Evolutionary conservation across 202 grass and related monocot genomes (phyloP), one percentile per base, ranked within the genome.

Genomic region (Elaeis oleifera): DNA sequence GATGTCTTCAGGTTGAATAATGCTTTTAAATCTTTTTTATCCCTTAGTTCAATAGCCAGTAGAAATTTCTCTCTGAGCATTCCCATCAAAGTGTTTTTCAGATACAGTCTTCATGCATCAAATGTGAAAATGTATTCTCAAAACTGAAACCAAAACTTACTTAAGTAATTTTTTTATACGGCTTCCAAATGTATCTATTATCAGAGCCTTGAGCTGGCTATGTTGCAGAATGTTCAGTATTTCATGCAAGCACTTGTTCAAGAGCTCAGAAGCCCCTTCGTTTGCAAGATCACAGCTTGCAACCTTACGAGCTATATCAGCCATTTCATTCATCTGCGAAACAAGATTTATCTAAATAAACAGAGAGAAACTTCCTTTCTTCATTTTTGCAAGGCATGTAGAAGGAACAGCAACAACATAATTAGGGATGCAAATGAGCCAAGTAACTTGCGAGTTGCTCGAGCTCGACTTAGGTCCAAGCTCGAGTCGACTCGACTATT

Each of bases 181-280:
- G 36, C 16, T 44, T 44, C 76, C 76, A 54, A 79, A 79, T 39
- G 76, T 79, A 54, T 79, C 76, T 15, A 79, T 60, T 54, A 79
- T 61, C 59, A 79, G 73, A 72, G 50, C 76, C 36, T 72, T 79
- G 52, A 72, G 50, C 32, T 79, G 29, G 15, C 71, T 72, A 23
- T 65, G 27, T 67, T 59, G 58, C 57, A 79, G 57, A n/a, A 79
- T 67, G 24, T 71, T 54, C 36, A 71, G 27, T 23, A 79, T 65
- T 49, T 72, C 59, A 29, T 51, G 60, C n/a, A 79, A 52, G 22
- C 61, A 71, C n/a, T 28, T 11, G 53, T 54, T 48, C 21, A 79
- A 25, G 66, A 28, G 26, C 59, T 53, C 18, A 32, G 59, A 28
- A 20, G 68, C 76, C 20, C 36, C 18, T 25, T 61, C 54, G 23